Conservation (phyloP, 345 rosid species). For the Citrus trifoliata region DNA sequence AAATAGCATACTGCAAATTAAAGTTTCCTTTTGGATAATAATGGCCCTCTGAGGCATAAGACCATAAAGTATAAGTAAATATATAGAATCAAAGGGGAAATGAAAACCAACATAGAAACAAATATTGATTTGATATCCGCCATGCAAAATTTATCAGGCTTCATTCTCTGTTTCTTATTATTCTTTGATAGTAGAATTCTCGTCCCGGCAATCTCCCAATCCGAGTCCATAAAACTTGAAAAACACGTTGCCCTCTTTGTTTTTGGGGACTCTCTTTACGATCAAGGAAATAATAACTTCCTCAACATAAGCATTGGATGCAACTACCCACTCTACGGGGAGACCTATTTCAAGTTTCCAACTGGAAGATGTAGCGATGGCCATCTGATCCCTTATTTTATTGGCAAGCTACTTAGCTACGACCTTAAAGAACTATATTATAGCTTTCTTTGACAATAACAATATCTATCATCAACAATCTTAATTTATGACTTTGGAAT, state of each 20-base stretch:
- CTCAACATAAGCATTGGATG: not conserved
- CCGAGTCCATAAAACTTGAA: not conserved
- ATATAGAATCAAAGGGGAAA: not conserved
- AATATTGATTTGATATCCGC: not conserved
- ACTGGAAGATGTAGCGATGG: constrained; percentile 4
- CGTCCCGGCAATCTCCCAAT: not conserved
- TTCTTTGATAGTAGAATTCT: not conserved
- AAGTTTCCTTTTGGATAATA: no score
- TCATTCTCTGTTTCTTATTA: not conserved
- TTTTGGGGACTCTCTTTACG: not conserved
- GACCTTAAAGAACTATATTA: no score
- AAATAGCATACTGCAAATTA: no score
- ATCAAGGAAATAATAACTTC: constrained; percentile 10
- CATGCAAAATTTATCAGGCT: not conserved
- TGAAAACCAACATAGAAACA: not conserved
- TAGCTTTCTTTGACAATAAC: no score
- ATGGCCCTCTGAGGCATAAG: no score
- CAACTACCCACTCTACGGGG: not conserved
- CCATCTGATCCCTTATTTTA: not conserved
- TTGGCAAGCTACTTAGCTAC: not conserved
- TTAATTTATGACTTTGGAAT: no score
- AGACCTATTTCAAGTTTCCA: not conserved
- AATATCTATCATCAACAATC: no score
- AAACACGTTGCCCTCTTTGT: constrained; percentile 1
- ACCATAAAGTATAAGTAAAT: no score